Evolutionary conservation across 1,139 yeast genomes (phyloP).

Genomic region (Candida sp.): DNA sequence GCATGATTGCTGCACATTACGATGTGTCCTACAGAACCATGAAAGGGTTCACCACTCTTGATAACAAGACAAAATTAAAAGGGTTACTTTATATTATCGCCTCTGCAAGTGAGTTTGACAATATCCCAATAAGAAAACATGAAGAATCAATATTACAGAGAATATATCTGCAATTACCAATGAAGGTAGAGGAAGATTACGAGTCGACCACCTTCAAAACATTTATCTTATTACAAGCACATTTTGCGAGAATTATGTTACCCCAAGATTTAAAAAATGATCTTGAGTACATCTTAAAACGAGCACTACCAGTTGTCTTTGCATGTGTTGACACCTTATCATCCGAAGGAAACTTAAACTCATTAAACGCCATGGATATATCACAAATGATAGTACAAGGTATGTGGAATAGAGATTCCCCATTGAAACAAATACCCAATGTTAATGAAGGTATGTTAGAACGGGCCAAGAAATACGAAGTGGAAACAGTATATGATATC

Average conservation of each 20-base stretch:
- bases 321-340: slow-evolving; percentile 77
- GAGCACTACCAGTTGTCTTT: slow-evolving; percentile 49
- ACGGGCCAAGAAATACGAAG: slow-evolving; percentile 54
- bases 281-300: slow-evolving; percentile 47
- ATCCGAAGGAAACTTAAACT: slow-evolving; percentile 76
- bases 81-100: slow-evolving; percentile 66
- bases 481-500: slow-evolving; percentile 77
- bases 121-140: slow-evolving; percentile 55
- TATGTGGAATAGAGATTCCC: slow-evolving; percentile 77
- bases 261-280: slow-evolving; percentile 61
- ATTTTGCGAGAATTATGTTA: slow-evolving; percentile 58
- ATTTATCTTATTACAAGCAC: slow-evolving; percentile 76
- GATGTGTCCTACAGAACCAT: slow-evolving; percentile 63
- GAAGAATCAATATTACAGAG: slow-evolving; percentile 48
- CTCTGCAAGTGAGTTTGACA: slow-evolving; percentile 68
- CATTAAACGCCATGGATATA: slow-evolving; percentile 81
- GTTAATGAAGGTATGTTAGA: slow-evolving; percentile 50
- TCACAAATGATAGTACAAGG: slow-evolving; percentile 90
- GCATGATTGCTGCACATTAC: slow-evolving; percentile 75
- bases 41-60: slow-evolving; percentile 53
- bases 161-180: slow-evolving; percentile 59
- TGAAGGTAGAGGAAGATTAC: slow-evolving; percentile 43
- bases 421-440: slow-evolving; percentile 79
- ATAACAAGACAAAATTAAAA: slow-evolving; percentile 54
- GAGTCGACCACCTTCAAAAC: slow-evolving; percentile 66